These are phyloP conservation scores for Hymenoscyphus occultus DNA, from an alignment of 2,329 filamentous ascomycete genomes.

Conservation along the genomic window DNA sequence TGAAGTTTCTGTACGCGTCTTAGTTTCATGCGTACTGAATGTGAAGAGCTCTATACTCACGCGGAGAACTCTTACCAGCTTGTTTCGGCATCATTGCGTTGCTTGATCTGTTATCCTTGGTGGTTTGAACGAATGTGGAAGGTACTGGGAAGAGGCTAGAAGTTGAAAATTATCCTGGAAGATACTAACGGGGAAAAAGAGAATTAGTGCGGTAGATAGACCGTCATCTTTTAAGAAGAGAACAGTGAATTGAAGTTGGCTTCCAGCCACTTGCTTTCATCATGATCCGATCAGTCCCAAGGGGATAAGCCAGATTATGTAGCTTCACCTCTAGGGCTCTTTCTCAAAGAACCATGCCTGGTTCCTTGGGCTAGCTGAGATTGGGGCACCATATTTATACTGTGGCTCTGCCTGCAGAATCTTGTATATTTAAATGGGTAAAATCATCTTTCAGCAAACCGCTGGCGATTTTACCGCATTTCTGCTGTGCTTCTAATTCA, in stretches of 20 bases:
- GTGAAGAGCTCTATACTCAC: not conserved
- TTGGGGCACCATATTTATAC: not conserved
- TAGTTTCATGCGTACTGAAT: not conserved
- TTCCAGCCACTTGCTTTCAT: not conserved
- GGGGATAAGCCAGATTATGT: not conserved
- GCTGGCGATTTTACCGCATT: not conserved
- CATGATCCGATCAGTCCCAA: not conserved
- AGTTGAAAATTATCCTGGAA: not conserved
- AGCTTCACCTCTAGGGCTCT: not conserved
- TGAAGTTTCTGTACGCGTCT: not conserved
- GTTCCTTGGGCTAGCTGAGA: not conserved
- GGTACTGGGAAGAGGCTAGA: too few relatives aligned
- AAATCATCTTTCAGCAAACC: not conserved
- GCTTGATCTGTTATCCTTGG: not conserved
- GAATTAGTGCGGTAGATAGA: not conserved
- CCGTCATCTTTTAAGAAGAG: not conserved
- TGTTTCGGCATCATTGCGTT: not conserved
- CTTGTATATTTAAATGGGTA: not conserved
- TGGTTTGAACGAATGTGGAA: too few relatives aligned
- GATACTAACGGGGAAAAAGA: not conserved
- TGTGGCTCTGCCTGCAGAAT: slow-evolving; percentile 3
- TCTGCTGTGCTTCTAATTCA: not conserved
- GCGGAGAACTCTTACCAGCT: not conserved
- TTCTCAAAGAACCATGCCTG: not conserved
- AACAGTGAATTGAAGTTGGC: not conserved